Percentiles rank a stretch among this genome's conserved stretches.
These are phyloP conservation scores for Vitis hybrid DNA, from an alignment of 177 flowering plant species.

Conservation along the genomic window DNA sequence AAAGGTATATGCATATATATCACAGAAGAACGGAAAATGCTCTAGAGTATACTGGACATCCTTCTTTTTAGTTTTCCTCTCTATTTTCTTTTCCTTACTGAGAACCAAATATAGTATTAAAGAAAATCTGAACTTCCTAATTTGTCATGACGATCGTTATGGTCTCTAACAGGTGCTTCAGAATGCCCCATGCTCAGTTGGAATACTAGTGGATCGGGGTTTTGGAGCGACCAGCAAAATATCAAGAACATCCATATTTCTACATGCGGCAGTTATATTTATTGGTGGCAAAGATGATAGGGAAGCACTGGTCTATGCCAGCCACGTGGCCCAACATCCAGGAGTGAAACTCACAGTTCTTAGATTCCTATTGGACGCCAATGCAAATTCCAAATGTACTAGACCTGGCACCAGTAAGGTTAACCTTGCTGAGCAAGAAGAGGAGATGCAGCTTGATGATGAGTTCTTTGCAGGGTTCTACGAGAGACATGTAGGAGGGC, in stretches of 20 bases:
- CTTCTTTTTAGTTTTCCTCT: too few species aligned
- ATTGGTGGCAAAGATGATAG: slow-evolving; percentile 82
- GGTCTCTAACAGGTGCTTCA: slow-evolving; percentile 50
- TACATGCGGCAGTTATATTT: slow-evolving; percentile 59
- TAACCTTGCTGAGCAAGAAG: slow-evolving; percentile 36
- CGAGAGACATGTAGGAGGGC: slow-evolving; percentile 56
- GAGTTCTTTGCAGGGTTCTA: slow-evolving; percentile 71
- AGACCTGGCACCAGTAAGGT: slow-evolving; percentile 14
- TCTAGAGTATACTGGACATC: too few species aligned
- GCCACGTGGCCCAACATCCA: slow-evolving; percentile 57
- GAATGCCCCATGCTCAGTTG: slow-evolving; percentile 72
- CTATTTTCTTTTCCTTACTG: too few species aligned
- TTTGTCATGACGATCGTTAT: too few species aligned
- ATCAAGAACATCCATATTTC: slow-evolving; percentile 25
- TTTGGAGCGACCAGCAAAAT: slow-evolving; percentile 34
- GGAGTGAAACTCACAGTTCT: slow-evolving; percentile 70
- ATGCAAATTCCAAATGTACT: slow-evolving; percentile 16
- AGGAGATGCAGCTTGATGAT: slow-evolving; percentile 66
- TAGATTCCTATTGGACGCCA: slow-evolving; percentile 49
- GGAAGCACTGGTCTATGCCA: slow-evolving; percentile 67
- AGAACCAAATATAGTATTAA: too few species aligned
- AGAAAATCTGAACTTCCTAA: too few species aligned
- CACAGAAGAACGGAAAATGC: too few species aligned
- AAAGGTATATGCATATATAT: slow-evolving; percentile 38
- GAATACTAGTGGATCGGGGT: slow-evolving; percentile 77